Base-by-base conservation (phyloP, 2,329 filamentous ascomycete genomes). In the Apiospora marii region DNA sequence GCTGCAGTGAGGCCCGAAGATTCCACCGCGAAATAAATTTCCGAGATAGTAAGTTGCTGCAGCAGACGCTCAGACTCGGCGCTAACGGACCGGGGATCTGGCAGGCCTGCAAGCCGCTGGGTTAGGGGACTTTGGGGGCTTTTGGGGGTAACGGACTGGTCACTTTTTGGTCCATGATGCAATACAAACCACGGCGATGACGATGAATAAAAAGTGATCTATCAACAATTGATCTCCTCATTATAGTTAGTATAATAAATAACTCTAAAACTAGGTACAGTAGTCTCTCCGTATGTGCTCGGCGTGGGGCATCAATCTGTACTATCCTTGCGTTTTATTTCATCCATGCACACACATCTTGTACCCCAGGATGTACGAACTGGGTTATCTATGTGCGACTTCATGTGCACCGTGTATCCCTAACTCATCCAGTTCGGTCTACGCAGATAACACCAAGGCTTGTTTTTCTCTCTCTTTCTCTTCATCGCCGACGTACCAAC, bases 121-220 rank as follows among this genome's bases (percentile, higher is more conserved):
- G 74, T 76, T 76, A 68, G 74, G 74, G 69, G 69, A 74, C 51
- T 58, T 58, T 48, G 74, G 74, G 67, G 69, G 73, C 53, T 61
- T 61, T 61, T 22, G 5, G 24, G 30, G 53, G 30, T 19, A 61
- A 61, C 53, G 16, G 16, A 22, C 14, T 37, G 30, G 30, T 61
- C 30, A 61, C 27, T n/a, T 37, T 61, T 61, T 61, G 19, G 19
- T 10, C 3, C 12, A 61, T 10, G 30, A 58, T 34, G 27, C 8
- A 53, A 53, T 24, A 14, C 24, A 12, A 14, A 27, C 14, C 24
- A 16, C 24, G 3, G 27, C 24, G 4, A 53, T 51, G 51, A 30
- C 27, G 1, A 14, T 22, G 5, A 22, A 37, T 4, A 22, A 8
- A 37, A 61, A 22, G 34, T 61, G 30, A 61, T 37, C 53, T 37